These are phyloP conservation scores for Rhodotorula sp. DNA, from an alignment of 1,284 basidiomycete species.

Conservation along the genomic window DNA sequence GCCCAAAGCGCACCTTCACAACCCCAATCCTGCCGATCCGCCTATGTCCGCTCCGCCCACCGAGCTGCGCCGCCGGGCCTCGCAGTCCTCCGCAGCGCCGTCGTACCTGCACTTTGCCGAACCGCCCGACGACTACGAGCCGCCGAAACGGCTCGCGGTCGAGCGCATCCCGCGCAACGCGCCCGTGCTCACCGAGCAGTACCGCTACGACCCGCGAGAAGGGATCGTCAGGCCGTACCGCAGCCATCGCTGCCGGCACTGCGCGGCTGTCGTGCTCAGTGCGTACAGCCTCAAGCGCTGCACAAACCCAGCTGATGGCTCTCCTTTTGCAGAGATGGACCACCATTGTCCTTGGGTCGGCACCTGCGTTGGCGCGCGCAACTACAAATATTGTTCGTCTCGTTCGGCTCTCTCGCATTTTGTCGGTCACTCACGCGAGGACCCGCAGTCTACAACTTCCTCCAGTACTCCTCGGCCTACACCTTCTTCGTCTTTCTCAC, in stretches of 20 bases:
- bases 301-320: neutral
- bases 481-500: slow-evolving; percentile 64
- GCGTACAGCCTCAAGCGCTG: neutral
- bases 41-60: neutral
- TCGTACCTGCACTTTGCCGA: slow-evolving; percentile 38
- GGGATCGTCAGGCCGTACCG: slow-evolving; percentile 58
- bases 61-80: neutral
- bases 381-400: slow-evolving; percentile 60
- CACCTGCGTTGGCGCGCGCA: slow-evolving; percentile 71
- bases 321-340: slow-evolving; percentile 28
- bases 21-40: neutral
- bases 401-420: neutral
- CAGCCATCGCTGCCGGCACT: slow-evolving; percentile 69
- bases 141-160: slow-evolving; percentile 8
- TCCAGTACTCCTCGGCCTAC: slow-evolving; percentile 61
- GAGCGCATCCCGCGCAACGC: slow-evolving; percentile 39
- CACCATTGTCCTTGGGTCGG: slow-evolving; percentile 39
- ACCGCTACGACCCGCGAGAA: slow-evolving; percentile 63
- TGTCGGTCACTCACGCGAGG: neutral
- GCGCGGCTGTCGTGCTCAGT: slow-evolving; percentile 41
- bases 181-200: slow-evolving; percentile 60
- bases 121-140: slow-evolving; percentile 32
- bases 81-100: neutral
- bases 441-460: slow-evolving; percentile 59
- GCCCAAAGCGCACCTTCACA: slow-evolving; percentile 7